Conservation (phyloP, 805 yeast species). For the Brettanomyces bruxellensis region DNA sequence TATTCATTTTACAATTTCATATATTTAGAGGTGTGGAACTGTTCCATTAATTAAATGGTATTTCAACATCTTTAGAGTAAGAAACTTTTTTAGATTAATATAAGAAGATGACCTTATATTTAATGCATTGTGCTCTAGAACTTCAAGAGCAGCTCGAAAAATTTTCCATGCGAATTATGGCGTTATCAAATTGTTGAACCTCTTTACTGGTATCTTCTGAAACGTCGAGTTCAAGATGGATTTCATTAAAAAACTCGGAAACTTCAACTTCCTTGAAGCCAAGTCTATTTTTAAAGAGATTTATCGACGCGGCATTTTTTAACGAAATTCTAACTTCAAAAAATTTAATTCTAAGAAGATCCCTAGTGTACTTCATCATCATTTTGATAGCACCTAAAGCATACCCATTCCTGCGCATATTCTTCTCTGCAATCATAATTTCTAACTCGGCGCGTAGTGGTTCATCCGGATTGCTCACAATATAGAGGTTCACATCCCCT, state of each 20-base stretch:
- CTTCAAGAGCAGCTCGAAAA: no score
- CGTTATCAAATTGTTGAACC: background rate
- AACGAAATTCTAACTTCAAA: background rate
- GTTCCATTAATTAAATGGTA: no score
- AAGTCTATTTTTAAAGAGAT: background rate
- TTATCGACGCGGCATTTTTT: background rate
- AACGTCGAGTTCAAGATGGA: background rate
- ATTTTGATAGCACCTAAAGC: background rate
- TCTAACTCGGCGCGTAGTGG: background rate
- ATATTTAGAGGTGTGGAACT: no score
- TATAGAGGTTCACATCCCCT: background rate
- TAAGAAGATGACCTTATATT: no score
- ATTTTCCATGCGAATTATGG: no score
- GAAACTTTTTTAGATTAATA: no score
- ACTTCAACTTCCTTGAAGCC: background rate
- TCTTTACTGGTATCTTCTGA: background rate
- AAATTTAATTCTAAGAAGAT: background rate
- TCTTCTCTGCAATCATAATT: background rate
- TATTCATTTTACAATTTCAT: no score
- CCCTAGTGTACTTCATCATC: background rate
- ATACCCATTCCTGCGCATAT: background rate
- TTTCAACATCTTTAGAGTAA: no score
- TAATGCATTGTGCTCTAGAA: no score
- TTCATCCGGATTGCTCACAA: background rate
- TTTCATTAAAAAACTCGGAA: background rate